Percentiles rank a stretch among this genome's conserved stretches.
Conservation (phyloP, 2,329 filamentous ascomycete genomes). For the Fusarium zealandicum region DNA sequence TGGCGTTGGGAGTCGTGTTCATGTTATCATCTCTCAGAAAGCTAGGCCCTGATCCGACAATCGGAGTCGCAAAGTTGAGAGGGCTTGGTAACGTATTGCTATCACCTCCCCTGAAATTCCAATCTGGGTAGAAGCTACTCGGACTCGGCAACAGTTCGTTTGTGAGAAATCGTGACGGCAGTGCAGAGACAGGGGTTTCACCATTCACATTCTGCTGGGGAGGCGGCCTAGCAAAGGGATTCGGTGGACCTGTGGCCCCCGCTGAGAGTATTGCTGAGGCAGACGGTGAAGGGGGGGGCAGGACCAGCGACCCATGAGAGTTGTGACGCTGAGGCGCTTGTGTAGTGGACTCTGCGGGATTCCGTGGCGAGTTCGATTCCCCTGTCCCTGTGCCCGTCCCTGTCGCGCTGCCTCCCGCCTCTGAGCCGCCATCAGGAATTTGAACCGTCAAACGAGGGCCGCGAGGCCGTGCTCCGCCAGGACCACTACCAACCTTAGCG, state of each 20-base stretch:
- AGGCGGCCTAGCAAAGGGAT: slow-evolving; percentile 89
- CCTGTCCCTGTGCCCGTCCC: slow-evolving; percentile 45
- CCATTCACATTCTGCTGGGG: slow-evolving; percentile 70
- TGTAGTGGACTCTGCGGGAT: slow-evolving; percentile 64
- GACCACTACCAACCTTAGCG: slow-evolving; percentile 60
- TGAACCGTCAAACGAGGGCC: slow-evolving; percentile 86
- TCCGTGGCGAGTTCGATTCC: slow-evolving; percentile 71
- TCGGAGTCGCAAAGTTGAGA: slow-evolving; percentile 88
- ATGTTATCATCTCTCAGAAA: slow-evolving; percentile 65
- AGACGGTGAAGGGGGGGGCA: slow-evolving; percentile 92
- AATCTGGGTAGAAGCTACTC: slow-evolving; percentile 90
- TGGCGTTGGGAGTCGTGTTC: slow-evolving; percentile 24
- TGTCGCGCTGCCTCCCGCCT: slow-evolving; percentile 71
- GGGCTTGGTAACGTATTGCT: slow-evolving; percentile 91
- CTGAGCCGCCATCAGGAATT: slow-evolving; percentile 90
- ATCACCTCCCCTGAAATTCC: slow-evolving; percentile 77
- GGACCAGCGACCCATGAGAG: slow-evolving; percentile 73
- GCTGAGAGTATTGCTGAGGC: slow-evolving; percentile 86
- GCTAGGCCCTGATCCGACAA: slow-evolving; percentile 67
- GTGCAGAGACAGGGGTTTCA: slow-evolving; percentile 84
- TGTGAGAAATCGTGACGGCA: slow-evolving; percentile 89
- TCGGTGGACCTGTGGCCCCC: slow-evolving; percentile 89
- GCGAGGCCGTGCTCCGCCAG: slow-evolving; percentile 76
- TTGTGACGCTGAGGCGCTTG: slow-evolving; percentile 60
- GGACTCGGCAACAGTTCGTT: slow-evolving; percentile 89